Evolutionary conservation across 495 filamentous ascomycete species (phyloP).

Genomic region (Bathelium albidoporum): DNA sequence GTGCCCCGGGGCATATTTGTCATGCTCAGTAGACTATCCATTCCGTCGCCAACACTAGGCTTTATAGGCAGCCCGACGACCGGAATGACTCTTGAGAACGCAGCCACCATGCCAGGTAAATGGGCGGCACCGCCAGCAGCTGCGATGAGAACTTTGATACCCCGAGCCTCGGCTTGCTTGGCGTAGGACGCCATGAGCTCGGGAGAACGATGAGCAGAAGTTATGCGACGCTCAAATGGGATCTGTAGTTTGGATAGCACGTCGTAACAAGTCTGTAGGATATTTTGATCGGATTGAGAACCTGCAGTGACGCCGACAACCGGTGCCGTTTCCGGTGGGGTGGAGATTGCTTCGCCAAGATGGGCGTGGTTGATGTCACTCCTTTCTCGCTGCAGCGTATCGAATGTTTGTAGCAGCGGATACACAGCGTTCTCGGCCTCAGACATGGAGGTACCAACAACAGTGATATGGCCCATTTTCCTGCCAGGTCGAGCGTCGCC

Average conservation of each 20-base stretch:
- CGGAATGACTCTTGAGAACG: constrained; percentile 66
- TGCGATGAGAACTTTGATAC: constrained; percentile 86
- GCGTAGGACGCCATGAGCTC: constrained; percentile 72
- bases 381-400: constrained; percentile 9
- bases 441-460: constrained; percentile 56
- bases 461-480: constrained; percentile 91
- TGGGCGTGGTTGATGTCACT: background rate
- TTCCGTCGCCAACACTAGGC: constrained; percentile 73
- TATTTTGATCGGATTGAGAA: constrained; percentile 83
- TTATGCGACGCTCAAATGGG: constrained; percentile 69
- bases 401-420: constrained; percentile 29
- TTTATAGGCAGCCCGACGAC: constrained; percentile 91
- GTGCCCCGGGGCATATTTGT: constrained; percentile 79
- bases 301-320: constrained; percentile 86
- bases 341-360: constrained; percentile 1
- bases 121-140: constrained; percentile 90
- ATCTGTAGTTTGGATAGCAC: constrained; percentile 68
- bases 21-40: constrained; percentile 82
- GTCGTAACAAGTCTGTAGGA: constrained; percentile 64
- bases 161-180: constrained; percentile 50
- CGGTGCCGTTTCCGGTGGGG: constrained; percentile 30
- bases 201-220: constrained; percentile 88
- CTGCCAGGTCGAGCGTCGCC: constrained; percentile 68
- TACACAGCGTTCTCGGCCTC: constrained; percentile 60
- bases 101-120: constrained; percentile 84